A percentile compares a stretch with the other conserved stretches of the same genome.
Conservation (phyloP, 2,329 filamentous ascomycete genomes). For the Aphanocladium album region DNA sequence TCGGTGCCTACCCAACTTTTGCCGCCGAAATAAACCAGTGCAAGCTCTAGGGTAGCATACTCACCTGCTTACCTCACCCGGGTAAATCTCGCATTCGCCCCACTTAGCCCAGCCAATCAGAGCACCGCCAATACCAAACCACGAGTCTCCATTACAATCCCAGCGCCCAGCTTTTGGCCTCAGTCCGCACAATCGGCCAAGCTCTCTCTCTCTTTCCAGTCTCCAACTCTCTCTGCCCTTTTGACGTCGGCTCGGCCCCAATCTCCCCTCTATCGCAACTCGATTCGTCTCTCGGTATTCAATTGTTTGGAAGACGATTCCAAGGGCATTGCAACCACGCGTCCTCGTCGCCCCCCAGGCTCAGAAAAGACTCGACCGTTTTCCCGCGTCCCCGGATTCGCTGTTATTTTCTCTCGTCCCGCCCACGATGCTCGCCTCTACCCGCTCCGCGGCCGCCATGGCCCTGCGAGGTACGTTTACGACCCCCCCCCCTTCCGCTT, state of each 20-base stretch:
- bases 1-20: too few species aligned
- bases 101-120: conserved; percentile 11
- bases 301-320: conserved; percentile 5
- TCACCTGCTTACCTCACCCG: conserved; percentile 3
- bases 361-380: neutral
- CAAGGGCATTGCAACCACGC: neutral
- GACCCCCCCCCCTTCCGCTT: neutral
- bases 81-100: conserved; percentile 8
- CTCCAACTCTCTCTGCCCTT: neutral
- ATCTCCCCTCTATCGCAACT: neutral
- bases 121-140: conserved; percentile 11
- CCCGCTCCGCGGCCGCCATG: conserved; percentile 48
- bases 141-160: conserved; percentile 8
- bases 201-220: conserved; percentile 1
- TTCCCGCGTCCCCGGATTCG: neutral
- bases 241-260: neutral
- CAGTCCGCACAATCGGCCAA: conserved; percentile 7
- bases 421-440: conserved; percentile 42
- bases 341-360: neutral
- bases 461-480: conserved; percentile 44
- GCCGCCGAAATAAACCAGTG: too few species aligned
- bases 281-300: neutral
- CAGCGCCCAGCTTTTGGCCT: conserved; percentile 9
- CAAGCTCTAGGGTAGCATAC: neutral
- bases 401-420: conserved; percentile 6